Percentiles rank a stretch among this genome's conserved stretches.
Conservation (phyloP, 345 rosid species). For the Rhizophora apiculata region DNA sequence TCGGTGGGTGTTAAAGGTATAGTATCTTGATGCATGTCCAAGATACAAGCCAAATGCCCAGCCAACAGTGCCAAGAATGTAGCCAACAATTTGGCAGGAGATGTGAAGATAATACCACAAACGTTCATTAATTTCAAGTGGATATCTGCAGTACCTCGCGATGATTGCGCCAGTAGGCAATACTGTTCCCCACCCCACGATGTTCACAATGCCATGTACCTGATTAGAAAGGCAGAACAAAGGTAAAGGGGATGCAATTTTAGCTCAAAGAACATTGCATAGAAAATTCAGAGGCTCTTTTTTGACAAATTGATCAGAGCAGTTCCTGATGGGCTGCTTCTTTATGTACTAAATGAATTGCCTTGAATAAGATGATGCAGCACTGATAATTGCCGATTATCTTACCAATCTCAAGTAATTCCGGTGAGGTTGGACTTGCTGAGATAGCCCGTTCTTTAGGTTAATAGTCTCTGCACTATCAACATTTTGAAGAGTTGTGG, state of each 20-base stretch:
- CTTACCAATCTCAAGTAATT: conserved; percentile 32
- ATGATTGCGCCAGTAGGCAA: conserved; percentile 48
- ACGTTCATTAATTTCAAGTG: not conserved
- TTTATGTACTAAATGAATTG: no score
- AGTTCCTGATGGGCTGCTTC: no score
- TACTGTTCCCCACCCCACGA: conserved; percentile 51
- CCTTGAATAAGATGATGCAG: no score
- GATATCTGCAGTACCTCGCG: conserved; percentile 41
- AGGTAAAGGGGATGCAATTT: not conserved
- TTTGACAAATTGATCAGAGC: no score
- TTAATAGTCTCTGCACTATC: conserved; percentile 43
- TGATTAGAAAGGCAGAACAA: conserved; percentile 4
- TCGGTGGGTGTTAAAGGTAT: conserved; percentile 34
- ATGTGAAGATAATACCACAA: conserved; percentile 32
- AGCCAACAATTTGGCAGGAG: conserved; percentile 41
- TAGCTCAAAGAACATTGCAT: not conserved
- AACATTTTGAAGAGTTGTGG: conserved; percentile 29
- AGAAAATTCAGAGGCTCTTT: not conserved
- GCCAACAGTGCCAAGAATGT: conserved; percentile 38
- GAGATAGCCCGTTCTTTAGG: not conserved
- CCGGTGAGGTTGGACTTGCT: conserved; percentile 1
- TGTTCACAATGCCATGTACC: conserved; percentile 53
- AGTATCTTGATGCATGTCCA: conserved; percentile 37
- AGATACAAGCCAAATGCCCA: conserved; percentile 44
- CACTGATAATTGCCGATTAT: not conserved